These are phyloP conservation scores for Mangifera indica DNA, from an alignment of 345 rosid species.

Conservation along the genomic window DNA sequence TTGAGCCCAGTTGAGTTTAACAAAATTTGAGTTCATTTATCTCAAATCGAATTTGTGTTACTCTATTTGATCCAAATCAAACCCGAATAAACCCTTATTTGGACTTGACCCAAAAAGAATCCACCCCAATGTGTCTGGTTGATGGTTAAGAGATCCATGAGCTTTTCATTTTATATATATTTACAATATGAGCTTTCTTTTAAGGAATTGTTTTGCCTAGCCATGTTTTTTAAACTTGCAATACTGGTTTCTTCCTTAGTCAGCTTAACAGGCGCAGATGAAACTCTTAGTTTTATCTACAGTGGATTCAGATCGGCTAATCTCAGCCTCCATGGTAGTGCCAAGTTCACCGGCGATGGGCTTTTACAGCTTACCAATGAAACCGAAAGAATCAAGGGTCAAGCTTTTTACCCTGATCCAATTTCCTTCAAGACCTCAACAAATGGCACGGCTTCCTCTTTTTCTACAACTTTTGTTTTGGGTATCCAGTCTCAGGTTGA, in stretches of 20 bases:
- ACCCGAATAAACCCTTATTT: too few relatives aligned
- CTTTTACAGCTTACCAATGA: conserved; percentile 46
- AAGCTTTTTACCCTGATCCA: conserved; percentile 44
- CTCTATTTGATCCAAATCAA: too few relatives aligned
- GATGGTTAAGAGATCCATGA: too few relatives aligned
- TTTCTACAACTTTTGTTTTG: conserved; percentile 58
- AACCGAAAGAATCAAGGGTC: conserved; percentile 30
- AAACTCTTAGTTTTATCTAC: conserved; percentile 25
- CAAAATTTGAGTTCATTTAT: too few relatives aligned
- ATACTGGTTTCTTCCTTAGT: neutral
- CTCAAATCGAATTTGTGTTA: too few relatives aligned
- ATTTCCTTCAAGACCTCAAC: conserved; percentile 41
- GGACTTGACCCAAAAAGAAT: too few relatives aligned
- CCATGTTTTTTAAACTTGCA: conserved; percentile 24
- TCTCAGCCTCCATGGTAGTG: conserved; percentile 42
- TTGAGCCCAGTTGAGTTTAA: too few relatives aligned
- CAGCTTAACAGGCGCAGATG: conserved; percentile 1
- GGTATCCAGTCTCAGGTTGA: conserved; percentile 43
- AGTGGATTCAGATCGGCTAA: conserved; percentile 37
- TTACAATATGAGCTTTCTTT: too few relatives aligned
- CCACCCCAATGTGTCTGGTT: too few relatives aligned
- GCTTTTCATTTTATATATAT: too few relatives aligned
- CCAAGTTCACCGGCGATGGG: conserved; percentile 32
- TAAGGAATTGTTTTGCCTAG: too few relatives aligned
- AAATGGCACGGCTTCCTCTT: conserved; percentile 32